These are phyloP conservation scores for Ustanciosporium gigantosporum DNA, from an alignment of 1,284 basidiomycete species.

Conservation along the genomic window DNA sequence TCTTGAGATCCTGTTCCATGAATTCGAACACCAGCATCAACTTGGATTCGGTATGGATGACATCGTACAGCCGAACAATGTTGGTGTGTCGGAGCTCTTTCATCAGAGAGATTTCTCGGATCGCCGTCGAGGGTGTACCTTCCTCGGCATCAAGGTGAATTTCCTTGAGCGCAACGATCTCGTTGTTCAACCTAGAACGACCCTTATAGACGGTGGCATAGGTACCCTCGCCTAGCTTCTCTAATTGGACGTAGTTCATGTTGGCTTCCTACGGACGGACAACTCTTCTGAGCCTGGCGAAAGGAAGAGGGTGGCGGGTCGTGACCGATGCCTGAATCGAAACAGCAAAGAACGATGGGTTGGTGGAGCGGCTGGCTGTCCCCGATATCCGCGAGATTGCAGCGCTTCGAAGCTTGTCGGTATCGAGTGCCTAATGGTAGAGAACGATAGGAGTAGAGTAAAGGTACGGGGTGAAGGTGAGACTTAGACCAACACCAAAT, in stretches of 20 bases:
- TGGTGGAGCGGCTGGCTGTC: too few relatives aligned
- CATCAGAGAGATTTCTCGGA: constrained; percentile 93
- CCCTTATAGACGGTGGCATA: constrained; percentile 61
- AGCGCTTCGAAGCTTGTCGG: too few relatives aligned
- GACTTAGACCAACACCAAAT: too few relatives aligned
- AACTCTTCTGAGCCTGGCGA: too few relatives aligned
- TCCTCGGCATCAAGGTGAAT: constrained; percentile 95
- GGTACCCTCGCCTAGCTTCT: constrained; percentile 61
- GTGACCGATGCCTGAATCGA: too few relatives aligned
- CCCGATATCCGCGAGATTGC: too few relatives aligned
- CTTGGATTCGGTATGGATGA: constrained; percentile 92
- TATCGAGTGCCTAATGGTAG: too few relatives aligned
- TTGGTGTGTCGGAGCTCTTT: constrained; percentile 94
- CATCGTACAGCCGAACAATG: constrained; percentile 93
- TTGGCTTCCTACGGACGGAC: not conserved
- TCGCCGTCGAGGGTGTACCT: constrained; percentile 90
- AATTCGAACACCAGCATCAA: constrained; percentile 98
- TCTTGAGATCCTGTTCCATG: constrained; percentile 97
- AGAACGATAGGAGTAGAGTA: too few relatives aligned
- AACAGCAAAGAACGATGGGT: not conserved
- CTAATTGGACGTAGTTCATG: constrained; percentile 60
- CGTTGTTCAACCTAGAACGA: constrained; percentile 56
- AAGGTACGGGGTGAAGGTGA: too few relatives aligned
- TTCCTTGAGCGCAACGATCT: constrained; percentile 71
- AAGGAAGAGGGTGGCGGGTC: too few relatives aligned